phyloP scores from a whole-genome alignment of 202 grass and related monocot genomes.

The Schoenoplectus tabernaemontani region DNA sequence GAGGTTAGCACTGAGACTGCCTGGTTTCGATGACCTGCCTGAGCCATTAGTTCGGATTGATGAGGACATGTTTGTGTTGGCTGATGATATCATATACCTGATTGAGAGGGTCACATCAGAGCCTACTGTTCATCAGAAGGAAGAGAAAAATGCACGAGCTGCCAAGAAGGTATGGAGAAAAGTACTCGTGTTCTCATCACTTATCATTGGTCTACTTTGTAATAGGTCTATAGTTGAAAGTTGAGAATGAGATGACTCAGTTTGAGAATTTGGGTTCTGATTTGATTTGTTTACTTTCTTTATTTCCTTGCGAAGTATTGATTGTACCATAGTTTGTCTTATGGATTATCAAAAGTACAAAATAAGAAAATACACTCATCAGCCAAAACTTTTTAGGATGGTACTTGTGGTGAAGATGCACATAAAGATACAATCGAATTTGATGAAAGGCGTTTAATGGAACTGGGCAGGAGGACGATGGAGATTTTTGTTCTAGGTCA shows the following conservation, averaged over 20 bases:
- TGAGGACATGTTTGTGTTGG: constrained; percentile 65
- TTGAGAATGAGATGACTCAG: background rate
- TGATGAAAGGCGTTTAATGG: constrained; percentile 70
- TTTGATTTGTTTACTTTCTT: background rate
- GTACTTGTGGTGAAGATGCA: constrained; percentile 44
- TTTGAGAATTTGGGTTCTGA: background rate
- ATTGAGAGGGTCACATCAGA: constrained; percentile 60
- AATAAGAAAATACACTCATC: constrained; percentile 14
- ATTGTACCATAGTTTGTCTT: background rate
- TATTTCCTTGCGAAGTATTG: background rate
- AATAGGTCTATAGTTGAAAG: background rate
- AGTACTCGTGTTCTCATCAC: background rate
- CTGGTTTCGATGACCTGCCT: constrained; percentile 41
- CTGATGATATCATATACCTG: constrained; percentile 61
- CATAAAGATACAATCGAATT: constrained; percentile 76
- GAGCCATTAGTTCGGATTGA: constrained; percentile 56
- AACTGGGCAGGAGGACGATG: constrained; percentile 71
- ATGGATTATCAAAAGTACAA: background rate
- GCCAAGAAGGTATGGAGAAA: constrained; percentile 47
- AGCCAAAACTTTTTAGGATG: constrained; percentile 37
- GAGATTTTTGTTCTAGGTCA: constrained; percentile 80
- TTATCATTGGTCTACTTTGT: background rate
- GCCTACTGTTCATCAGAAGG: constrained; percentile 65
- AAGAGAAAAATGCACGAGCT: constrained; percentile 61
- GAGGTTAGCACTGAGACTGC: constrained; percentile 13